Evolutionary conservation across 1,139 yeast genomes (phyloP).

Genomic region (Pichia sp.): DNA sequence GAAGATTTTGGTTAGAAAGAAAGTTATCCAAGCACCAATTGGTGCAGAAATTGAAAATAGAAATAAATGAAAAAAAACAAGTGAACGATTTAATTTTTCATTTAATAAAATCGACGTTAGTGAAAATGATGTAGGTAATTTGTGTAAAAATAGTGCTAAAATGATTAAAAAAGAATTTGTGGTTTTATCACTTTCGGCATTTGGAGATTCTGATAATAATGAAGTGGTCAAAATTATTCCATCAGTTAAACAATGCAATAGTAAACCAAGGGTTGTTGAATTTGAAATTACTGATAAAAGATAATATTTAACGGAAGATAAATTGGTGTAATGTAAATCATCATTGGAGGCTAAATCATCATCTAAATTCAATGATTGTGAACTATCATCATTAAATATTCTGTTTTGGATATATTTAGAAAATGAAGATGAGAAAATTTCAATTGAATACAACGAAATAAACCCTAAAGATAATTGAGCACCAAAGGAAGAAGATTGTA

Average conservation of each 20-base stretch:
- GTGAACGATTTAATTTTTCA: constrained; percentile 24
- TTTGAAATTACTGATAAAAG: constrained; percentile 20
- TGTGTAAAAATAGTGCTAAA: constrained; percentile 63
- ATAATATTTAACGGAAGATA: constrained; percentile 1
- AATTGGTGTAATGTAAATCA: neutral
- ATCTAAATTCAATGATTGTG: neutral
- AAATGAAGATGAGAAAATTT: constrained; percentile 3
- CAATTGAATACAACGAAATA: constrained; percentile 7
- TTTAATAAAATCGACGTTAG: constrained; percentile 50
- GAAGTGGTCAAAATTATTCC: constrained; percentile 68
- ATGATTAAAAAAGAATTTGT: constrained; percentile 38
- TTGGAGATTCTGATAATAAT: constrained; percentile 5
- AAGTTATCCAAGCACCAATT: constrained; percentile 37
- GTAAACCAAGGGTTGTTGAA: constrained; percentile 53
- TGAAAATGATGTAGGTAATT: constrained; percentile 72
- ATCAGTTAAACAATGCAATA: constrained; percentile 64
- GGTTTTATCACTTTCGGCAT: constrained; percentile 1
- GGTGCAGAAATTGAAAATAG: constrained; percentile 42
- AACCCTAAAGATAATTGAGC: constrained; percentile 14
- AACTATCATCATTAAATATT: neutral
- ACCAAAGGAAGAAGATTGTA: constrained; percentile 8
- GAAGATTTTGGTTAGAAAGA: constrained; percentile 22
- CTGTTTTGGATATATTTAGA: neutral
- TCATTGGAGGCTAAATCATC: neutral
- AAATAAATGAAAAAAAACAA: constrained; percentile 35